These are phyloP conservation scores for Vaccinium macrocarpon DNA, from an alignment of 148 eudicot species.

Conservation along the genomic window DNA sequence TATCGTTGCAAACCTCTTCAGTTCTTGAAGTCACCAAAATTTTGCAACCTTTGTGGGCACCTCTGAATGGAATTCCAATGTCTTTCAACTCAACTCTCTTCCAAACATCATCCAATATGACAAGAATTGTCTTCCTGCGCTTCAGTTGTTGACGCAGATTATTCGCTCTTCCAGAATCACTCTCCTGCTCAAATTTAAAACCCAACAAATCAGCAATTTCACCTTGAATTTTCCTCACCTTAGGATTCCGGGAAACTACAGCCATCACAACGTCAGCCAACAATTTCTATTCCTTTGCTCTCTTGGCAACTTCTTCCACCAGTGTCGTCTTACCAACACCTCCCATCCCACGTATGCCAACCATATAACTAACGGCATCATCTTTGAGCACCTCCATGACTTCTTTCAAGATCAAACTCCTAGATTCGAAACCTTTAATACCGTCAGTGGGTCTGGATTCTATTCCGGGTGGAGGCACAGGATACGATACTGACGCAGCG, in stretches of 20 bases:
- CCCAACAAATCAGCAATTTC: conserved; percentile 43
- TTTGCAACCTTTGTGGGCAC: conserved; percentile 28
- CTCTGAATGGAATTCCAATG: conserved; percentile 29
- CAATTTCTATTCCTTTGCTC: neutral
- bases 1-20: conserved; percentile 31
- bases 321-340: conserved; percentile 26
- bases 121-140: conserved; percentile 21
- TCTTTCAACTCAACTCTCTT: conserved; percentile 30
- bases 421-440: conserved; percentile 29
- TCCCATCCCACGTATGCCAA: conserved; percentile 27
- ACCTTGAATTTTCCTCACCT: conserved; percentile 32
- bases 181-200: conserved; percentile 24
- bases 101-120: conserved; percentile 52
- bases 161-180: conserved; percentile 24
- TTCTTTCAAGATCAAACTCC: conserved; percentile 22
- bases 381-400: conserved; percentile 24
- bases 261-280: conserved; percentile 50
- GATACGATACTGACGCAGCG: too few relatives aligned
- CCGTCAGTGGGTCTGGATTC: neutral
- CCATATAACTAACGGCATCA: neutral
- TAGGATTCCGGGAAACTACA: conserved; percentile 36
- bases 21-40: conserved; percentile 32
- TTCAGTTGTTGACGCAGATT: conserved; percentile 29
- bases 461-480: neutral
- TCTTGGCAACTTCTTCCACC: conserved; percentile 13